Conservation (phyloP, 768 basidiomycete species). For the Agaricus bisporus region DNA sequence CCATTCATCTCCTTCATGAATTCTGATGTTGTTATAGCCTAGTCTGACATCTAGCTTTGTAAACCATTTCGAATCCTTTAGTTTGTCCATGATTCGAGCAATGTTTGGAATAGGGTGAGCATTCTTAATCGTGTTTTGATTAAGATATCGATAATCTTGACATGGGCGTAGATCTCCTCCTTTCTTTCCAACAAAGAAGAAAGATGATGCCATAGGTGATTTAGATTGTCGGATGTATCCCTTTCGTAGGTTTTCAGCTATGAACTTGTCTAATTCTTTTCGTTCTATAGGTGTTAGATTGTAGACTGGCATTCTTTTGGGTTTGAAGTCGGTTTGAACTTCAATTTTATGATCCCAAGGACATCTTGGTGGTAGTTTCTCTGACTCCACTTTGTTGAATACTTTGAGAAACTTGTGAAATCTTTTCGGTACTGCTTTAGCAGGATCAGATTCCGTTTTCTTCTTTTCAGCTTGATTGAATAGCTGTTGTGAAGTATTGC, state of each 20-base stretch:
- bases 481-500: background rate
- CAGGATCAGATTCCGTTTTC: background rate
- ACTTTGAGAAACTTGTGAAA: background rate
- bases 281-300: conserved; percentile 18
- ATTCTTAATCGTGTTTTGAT: conserved; percentile 25
- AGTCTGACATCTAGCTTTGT: conserved; percentile 4
- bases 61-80: conserved; percentile 6
- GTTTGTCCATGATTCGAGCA: conserved; percentile 20
- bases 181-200: conserved; percentile 20
- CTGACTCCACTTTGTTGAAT: background rate
- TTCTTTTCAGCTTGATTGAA: background rate
- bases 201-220: conserved; percentile 8
- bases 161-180: conserved; percentile 17
- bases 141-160: conserved; percentile 27
- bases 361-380: background rate
- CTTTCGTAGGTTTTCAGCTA: conserved; percentile 3
- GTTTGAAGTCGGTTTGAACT: background rate
- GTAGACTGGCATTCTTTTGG: background rate
- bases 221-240: conserved; percentile 2
- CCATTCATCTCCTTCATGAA: conserved; percentile 5
- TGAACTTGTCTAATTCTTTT: background rate
- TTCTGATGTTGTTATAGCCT: conserved; percentile 6
- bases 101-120: conserved; percentile 29
- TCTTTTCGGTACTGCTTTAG: background rate
- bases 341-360: conserved; percentile 6